Evolutionary conservation across 2,329 filamentous ascomycete species (phyloP), one percentile per base, ranked within the genome.

Genomic region (Tolypocladium tropicale): DNA sequence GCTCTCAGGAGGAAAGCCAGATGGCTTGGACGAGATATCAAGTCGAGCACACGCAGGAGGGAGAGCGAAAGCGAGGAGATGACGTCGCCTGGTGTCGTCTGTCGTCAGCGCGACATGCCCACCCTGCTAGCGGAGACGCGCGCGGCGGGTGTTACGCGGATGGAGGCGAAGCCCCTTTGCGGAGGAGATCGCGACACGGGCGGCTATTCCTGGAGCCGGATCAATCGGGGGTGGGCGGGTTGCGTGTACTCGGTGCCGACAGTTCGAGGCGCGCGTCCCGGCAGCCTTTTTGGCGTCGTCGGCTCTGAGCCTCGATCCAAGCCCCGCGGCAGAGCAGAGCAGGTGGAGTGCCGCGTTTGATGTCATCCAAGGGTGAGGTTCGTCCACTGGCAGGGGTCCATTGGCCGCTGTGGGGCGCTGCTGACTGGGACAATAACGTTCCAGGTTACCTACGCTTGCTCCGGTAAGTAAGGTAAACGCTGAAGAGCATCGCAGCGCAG

Each of bases 221-320:
- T 30, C 25, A 25, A 49, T 5, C 43, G 43, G 43, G 25, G 43
- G 25, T 11, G 25, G 43, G 14, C 25, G 6, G 18, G n/a, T 5
- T 53, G 14, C 21, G 51, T 39, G 32, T 46, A 10, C n/a, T n/a
- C n/a, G n/a, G n/a, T n/a, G n/a, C 41, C 41, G 41, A 46, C 41
- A 46, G 28, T 25, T 30, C 3, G 25, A n/a, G 43, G 43, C 25
- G 25, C 43, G 25, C 43, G 43, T 48, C 43, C 43, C 25, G 16
- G 16, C 43, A 49, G 46, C 28, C 46, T n/a, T 43, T n/a, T 49
- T 54, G 55, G 43, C 48, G 59, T 56, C 55, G 49, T 49, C 28
- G 51, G 28, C 28, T 58, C 62, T 61, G 59, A 64, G 63, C 63
- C 61, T 60, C 58, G 55, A 62, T 59, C 55, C 59, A 63, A 60